Evolutionary conservation across 2,329 filamentous ascomycete species (phyloP).

Genomic region (Fusarium tjaetaba): DNA sequence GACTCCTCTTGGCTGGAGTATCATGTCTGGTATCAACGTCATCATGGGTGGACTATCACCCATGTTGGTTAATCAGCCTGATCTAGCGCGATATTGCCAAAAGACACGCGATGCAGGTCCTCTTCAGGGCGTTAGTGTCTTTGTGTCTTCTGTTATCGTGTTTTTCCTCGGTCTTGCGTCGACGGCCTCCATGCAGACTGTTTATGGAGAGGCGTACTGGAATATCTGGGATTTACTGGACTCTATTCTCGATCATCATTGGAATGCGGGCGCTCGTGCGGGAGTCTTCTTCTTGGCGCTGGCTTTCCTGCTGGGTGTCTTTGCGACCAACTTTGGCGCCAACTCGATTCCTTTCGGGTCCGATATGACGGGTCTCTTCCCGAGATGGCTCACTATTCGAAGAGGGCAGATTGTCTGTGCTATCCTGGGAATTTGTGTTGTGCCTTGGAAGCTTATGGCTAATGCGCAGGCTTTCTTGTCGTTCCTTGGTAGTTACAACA

Average conservation of each 20-base stretch:
- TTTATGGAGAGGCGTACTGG: not conserved
- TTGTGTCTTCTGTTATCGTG: not conserved
- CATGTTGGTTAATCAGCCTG: not conserved
- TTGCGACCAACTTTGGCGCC: not conserved
- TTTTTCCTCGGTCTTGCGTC: not conserved
- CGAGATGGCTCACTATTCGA: not conserved
- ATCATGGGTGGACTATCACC: not conserved
- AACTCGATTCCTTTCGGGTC: not conserved
- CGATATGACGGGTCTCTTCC: not conserved
- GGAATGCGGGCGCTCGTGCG: not conserved
- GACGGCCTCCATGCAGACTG: not conserved
- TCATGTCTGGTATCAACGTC: not conserved
- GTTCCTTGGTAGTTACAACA: not conserved
- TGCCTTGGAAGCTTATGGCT: not conserved
- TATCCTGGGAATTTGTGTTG: not conserved
- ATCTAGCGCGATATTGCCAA: not conserved
- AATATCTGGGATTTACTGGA: not conserved
- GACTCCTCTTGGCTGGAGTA: not conserved
- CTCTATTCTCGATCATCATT: not conserved
- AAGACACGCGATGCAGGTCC: not conserved
- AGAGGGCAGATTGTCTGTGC: not conserved
- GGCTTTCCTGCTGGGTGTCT: not conserved
- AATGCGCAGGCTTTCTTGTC: not conserved
- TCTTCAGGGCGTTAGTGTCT: not conserved
- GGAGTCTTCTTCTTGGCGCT: not conserved